phyloP scores from a whole-genome alignment of 2,329 filamentous ascomycete genomes.

The Fusarium pseudocircinatum region DNA sequence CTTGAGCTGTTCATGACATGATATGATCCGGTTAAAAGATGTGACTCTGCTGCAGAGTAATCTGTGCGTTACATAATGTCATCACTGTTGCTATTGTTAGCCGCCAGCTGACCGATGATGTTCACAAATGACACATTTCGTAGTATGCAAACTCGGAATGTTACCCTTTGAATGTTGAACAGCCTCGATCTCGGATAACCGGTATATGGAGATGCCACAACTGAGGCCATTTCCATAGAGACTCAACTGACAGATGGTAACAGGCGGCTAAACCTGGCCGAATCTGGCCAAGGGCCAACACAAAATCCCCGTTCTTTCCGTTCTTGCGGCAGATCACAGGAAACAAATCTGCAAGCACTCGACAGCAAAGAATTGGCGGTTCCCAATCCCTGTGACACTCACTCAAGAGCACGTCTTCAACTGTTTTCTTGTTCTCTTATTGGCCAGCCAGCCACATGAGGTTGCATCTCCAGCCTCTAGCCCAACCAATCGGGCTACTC shows the following conservation, averaged over 20 bases:
- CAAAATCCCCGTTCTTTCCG: not conserved
- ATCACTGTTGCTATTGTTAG: not conserved
- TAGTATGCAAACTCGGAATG: not conserved
- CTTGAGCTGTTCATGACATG: not conserved
- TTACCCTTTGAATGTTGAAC: not conserved
- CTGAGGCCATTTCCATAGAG: conserved; percentile 26
- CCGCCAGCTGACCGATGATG: not conserved
- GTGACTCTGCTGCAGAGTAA: not conserved
- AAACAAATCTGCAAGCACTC: conserved; percentile 28
- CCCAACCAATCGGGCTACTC: conserved; percentile 42
- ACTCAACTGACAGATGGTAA: conserved; percentile 28
- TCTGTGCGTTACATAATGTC: not conserved
- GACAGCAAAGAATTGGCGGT: conserved; percentile 5
- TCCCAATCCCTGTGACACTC: conserved; percentile 20
- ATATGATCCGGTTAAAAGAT: not conserved
- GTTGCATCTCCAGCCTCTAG: conserved; percentile 25
- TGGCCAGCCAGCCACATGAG: conserved; percentile 33
- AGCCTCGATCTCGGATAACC: conserved; percentile 7
- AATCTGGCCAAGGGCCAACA: conserved; percentile 20
- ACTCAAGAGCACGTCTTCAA: conserved; percentile 29
- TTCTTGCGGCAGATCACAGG: conserved; percentile 12
- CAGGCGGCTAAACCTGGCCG: conserved; percentile 29
- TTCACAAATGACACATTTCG: not conserved
- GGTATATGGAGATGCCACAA: not conserved
- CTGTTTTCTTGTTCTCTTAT: conserved; percentile 29